Conservation (phyloP, 371 early-diverging fungal species). For the Rhizopus sp. region DNA sequence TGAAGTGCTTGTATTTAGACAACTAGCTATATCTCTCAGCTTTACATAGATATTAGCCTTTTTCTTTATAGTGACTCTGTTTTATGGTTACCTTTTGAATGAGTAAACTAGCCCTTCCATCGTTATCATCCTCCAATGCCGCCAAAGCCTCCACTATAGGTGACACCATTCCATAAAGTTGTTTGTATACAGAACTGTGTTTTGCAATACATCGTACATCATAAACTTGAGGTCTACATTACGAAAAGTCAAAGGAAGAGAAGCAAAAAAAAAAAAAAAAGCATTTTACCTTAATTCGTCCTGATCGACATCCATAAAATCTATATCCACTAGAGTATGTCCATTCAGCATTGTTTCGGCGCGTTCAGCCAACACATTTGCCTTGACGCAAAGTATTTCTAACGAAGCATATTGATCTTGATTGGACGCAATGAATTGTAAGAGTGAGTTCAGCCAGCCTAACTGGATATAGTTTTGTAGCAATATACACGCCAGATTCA, state of each 20-base stretch:
- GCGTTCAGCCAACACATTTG: neutral
- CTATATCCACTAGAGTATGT: no score
- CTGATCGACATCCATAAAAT: slow-evolving; percentile 5
- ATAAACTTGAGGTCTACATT: neutral
- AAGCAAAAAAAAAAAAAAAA: neutral
- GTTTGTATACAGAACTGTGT: neutral
- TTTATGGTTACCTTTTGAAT: neutral
- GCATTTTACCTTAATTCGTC: slow-evolving; percentile 2
- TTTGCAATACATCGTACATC: neutral
- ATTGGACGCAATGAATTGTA: neutral
- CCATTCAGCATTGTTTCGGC: no score
- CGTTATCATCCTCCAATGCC: neutral
- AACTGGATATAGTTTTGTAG: neutral
- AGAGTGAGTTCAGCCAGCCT: neutral
- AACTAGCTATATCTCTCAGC: neutral
- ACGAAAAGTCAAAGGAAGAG: neutral
- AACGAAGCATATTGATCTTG: neutral
- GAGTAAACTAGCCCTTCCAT: neutral
- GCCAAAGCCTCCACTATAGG: neutral
- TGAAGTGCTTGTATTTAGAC: neutral
- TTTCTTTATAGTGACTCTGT: neutral
- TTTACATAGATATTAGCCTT: neutral
- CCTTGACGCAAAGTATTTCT: neutral
- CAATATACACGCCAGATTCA: slow-evolving; percentile 1
- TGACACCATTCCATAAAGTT: neutral